Evolutionary conservation across 1,139 yeast genomes (phyloP), one percentile per base, ranked within the genome.

Genomic region (Arxiozyma slooffiae): DNA sequence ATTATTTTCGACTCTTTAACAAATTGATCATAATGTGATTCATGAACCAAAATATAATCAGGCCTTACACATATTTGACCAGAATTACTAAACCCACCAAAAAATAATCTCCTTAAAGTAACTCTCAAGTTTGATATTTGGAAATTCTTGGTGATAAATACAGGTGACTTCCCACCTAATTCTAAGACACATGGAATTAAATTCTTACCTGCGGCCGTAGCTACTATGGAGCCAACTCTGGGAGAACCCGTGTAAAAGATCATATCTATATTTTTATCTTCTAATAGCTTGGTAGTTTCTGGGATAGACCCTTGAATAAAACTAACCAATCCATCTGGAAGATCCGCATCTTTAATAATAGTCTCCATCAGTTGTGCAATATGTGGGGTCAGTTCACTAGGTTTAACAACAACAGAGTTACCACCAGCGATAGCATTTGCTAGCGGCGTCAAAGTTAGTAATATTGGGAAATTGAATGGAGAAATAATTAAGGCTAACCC

Each of bases 141-240:
- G 46, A 78, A 71, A 47, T 77, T 73, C 44, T 76, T 72, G 49
- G 89, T 78, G 11, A 89, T 71, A 56, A 89, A 75, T 0, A 80
- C 86, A 0, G 97, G 97, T 3, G 92, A 83, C 66, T 89, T 89
- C n/a, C 97, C 97, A 48, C 97, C 97, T 47, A 92, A 74, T 69
- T 90, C 97, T 55, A 92, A 74, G 26, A 85, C 70, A 21, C 77
- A 77, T 0, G 97, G 97, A 1, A 96, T 87, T 60, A 90, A 73
- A 39, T 79, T 77, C 67, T 86, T 82, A 7, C 95, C 95, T 0
- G 97, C 97, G 47, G 85, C 85, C 54, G 75, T 72, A 34, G 94
- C 85, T 46, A 90, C 79, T 53, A 87, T 79, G 42, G 77, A 79
- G 44, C 96, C 97, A 23, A 89, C 95, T 17, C 65, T 62, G 22